phyloP scores from a whole-genome alignment of 108 stramenopile genomes.

The Skeletonema costatum region DNA sequence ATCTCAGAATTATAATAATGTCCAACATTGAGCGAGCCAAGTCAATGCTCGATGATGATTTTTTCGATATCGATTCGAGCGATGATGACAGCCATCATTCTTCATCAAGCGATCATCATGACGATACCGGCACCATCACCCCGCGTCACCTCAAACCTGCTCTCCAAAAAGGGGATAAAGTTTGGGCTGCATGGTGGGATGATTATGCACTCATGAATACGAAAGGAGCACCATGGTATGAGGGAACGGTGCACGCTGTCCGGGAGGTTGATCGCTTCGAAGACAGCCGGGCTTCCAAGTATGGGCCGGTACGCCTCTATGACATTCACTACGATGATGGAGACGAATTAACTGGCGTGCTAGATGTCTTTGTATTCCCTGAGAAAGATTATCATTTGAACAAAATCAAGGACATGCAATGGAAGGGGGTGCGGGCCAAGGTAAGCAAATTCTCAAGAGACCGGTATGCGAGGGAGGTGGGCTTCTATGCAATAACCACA shows the following conservation, averaged over 20 bases:
- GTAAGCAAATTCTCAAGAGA: background rate
- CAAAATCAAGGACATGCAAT: background rate
- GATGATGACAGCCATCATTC: too few species aligned
- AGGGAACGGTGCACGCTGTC: background rate
- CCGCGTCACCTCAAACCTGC: background rate
- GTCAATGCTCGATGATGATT: too few species aligned
- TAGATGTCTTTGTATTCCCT: background rate
- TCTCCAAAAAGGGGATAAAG: background rate
- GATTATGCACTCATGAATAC: background rate
- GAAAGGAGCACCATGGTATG: too few species aligned
- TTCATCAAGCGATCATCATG: too few species aligned
- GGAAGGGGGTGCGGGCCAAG: background rate
- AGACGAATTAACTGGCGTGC: background rate
- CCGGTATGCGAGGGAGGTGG: background rate
- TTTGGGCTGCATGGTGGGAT: background rate
- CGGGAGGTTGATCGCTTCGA: background rate
- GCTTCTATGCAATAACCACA: background rate
- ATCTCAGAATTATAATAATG: too few species aligned
- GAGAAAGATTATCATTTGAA: background rate
- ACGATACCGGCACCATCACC: background rate
- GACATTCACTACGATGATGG: background rate
- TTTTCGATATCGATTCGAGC: too few species aligned
- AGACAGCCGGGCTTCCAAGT: background rate
- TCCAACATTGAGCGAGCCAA: too few species aligned
- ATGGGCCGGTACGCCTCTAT: background rate